Conservation (phyloP, 179 eudicot genomes). For the Corrigiola litoralis region DNA sequence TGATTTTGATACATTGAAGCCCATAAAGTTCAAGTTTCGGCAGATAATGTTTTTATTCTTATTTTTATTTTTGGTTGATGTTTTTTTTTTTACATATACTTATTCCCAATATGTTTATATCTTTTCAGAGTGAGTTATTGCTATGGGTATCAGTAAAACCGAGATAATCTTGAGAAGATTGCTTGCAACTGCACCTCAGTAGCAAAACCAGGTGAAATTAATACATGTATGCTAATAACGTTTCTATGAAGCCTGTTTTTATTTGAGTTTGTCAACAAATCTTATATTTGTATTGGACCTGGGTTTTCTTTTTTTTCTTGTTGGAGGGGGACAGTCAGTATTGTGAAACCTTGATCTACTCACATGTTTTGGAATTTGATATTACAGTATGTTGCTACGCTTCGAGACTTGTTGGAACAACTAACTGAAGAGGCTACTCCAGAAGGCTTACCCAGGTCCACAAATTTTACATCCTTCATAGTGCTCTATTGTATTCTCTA, state of each 20-base stretch:
- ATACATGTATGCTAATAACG: constrained; percentile 47
- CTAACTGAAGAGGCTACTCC: constrained; percentile 65
- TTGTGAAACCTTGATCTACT: not conserved
- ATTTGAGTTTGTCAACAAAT: not conserved
- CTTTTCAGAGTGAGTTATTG: constrained; percentile 14
- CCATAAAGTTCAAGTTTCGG: too few species aligned
- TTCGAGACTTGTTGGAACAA: constrained; percentile 76
- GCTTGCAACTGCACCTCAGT: constrained; percentile 68
- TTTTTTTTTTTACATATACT: not conserved
- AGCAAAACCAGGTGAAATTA: constrained; percentile 70
- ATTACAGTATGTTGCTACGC: constrained; percentile 76
- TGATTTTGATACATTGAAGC: too few species aligned
- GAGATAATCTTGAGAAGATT: constrained; percentile 80
- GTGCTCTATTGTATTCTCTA: not conserved
- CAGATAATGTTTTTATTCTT: too few species aligned
- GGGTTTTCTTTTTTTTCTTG: not conserved
- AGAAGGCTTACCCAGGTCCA: constrained; percentile 72
- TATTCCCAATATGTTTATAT: not conserved
- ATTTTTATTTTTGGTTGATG: not conserved
- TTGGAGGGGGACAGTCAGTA: not conserved
- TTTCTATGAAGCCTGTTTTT: not conserved
- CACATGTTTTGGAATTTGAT: not conserved
- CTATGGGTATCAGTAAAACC: constrained; percentile 69
- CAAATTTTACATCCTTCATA: not conserved
- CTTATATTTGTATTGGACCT: not conserved